These are phyloP conservation scores for Eucalyptus pauciflora DNA, from an alignment of 345 rosid species.

Conservation along the genomic window DNA sequence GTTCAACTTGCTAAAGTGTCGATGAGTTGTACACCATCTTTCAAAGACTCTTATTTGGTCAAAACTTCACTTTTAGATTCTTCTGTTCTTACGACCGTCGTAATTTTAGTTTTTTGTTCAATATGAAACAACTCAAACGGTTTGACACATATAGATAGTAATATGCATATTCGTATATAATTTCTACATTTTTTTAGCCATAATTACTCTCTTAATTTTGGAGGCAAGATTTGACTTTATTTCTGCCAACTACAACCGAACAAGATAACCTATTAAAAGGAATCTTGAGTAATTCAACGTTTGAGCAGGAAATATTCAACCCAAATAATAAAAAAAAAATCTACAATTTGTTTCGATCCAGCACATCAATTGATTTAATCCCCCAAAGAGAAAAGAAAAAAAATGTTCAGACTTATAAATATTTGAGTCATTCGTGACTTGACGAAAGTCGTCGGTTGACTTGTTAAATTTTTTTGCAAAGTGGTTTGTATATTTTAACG, in stretches of 20 bases:
- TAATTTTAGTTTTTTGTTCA: not conserved
- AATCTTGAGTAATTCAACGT: not conserved
- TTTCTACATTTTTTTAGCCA: not conserved
- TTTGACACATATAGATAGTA: not conserved
- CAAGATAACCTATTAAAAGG: not conserved
- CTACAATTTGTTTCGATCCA: not conserved
- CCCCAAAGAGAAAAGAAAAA: not conserved
- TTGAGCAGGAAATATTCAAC: not conserved
- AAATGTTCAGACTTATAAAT: not conserved
- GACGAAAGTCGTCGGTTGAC: not conserved
- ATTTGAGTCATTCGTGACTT: not conserved
- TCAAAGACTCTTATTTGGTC: not conserved
- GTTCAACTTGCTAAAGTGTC: not conserved
- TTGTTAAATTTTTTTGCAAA: not conserved
- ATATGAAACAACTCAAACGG: not conserved
- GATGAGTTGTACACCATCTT: not conserved
- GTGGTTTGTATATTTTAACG: not conserved
- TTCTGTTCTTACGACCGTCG: not conserved
- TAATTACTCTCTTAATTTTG: not conserved
- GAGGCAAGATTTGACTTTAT: not conserved
- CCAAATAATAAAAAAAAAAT: not conserved
- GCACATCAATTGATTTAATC: not conserved
- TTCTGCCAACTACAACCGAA: not conserved
- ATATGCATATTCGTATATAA: not conserved
- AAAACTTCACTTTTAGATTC: not conserved